These are phyloP conservation scores for Solanum chmielewskii DNA, from an alignment of 257 asterid species.

Conservation along the genomic window DNA sequence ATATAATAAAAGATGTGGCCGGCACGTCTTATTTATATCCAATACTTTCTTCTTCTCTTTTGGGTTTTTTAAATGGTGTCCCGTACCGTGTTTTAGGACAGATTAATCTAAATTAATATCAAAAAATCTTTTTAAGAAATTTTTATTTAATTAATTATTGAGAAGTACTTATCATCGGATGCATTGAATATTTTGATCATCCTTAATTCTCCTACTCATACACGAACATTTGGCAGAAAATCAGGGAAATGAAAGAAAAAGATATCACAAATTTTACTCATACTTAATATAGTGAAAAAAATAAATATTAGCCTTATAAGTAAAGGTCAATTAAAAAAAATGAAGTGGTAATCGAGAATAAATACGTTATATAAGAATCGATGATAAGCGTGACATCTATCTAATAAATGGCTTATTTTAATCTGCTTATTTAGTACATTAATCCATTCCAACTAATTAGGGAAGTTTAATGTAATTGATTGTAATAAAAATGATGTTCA, in stretches of 20 bases:
- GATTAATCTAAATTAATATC: not conserved
- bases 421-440: not conserved
- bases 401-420: not conserved
- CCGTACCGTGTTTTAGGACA: not conserved
- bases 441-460: not conserved
- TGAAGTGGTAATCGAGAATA: not conserved
- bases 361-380: too few relatives aligned
- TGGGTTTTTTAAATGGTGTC: not conserved
- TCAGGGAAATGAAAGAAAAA: not conserved
- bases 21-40: not conserved
- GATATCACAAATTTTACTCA: not conserved
- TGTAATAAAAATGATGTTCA: not conserved
- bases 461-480: not conserved
- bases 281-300: too few relatives aligned
- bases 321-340: not conserved
- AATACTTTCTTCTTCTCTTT: not conserved
- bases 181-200: not conserved
- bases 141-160: too few relatives aligned
- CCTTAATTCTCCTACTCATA: not conserved
- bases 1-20: not conserved
- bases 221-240: not conserved
- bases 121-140: accelerated
- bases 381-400: not conserved
- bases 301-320: not conserved
- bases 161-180: too few relatives aligned